Evolutionary conservation across 805 yeast genomes (phyloP).

Genomic region (Barnettozyma salicaria): DNA sequence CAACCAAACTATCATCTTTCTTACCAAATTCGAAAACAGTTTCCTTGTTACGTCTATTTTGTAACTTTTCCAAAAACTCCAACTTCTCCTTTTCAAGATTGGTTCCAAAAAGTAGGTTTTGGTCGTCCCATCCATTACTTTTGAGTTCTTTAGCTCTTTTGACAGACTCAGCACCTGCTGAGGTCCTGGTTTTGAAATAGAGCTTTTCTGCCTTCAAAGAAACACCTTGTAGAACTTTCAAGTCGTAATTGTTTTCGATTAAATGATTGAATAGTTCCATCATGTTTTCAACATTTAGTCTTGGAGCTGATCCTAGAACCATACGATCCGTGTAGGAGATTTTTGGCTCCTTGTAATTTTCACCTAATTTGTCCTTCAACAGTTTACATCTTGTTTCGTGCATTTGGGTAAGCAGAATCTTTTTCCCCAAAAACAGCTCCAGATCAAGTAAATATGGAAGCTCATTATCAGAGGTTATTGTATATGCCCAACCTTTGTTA

Average conservation of each 20-base stretch:
- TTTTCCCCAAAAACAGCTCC: constrained; percentile 83
- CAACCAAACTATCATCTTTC: constrained; percentile 60
- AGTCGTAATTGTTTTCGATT: constrained; percentile 59
- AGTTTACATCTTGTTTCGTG: constrained; percentile 55
- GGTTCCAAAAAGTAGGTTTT: constrained; percentile 71
- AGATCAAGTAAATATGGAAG: constrained; percentile 85
- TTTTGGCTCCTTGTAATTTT: constrained; percentile 45
- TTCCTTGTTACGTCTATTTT: constrained; percentile 67
- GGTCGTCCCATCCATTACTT: constrained; percentile 81
- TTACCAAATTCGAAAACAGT: constrained; percentile 90
- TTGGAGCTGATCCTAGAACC: constrained; percentile 79
- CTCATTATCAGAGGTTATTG: constrained; percentile 79
- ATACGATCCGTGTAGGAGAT: constrained; percentile 68
- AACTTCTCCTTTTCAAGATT: constrained; percentile 71
- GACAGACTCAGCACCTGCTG: constrained; percentile 83
- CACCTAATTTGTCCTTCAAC: constrained; percentile 40
- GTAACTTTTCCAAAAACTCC: constrained; percentile 62
- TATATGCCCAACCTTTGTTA: constrained; percentile 94
- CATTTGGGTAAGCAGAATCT: constrained; percentile 65
- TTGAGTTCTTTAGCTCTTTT: constrained; percentile 77
- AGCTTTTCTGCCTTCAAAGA: constrained; percentile 84
- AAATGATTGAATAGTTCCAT: constrained; percentile 66
- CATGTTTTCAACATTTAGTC: constrained; percentile 60
- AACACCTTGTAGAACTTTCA: constrained; percentile 58
- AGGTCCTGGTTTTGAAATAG: constrained; percentile 75